Conservation (phyloP, 2,329 filamentous ascomycete species). For the Metarhizium anisopliae region DNA sequence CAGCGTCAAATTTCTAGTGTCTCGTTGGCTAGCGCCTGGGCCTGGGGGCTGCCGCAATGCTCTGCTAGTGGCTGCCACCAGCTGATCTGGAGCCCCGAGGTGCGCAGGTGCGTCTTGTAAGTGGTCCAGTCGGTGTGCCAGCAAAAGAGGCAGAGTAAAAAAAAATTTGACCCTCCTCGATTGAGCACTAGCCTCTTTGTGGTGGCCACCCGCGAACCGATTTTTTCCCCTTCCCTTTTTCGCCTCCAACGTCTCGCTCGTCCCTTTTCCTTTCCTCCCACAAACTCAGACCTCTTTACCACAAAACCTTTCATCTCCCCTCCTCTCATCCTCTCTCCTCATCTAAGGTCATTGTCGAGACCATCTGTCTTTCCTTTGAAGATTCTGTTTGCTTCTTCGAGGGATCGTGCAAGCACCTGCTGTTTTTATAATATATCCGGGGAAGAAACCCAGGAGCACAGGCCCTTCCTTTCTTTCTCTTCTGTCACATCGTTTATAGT, state of each 20-base stretch:
- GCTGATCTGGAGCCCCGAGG: not conserved
- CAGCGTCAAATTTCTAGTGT: not conserved
- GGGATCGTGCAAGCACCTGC: conserved; percentile 25
- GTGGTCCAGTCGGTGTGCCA: not conserved
- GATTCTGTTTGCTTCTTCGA: conserved; percentile 33
- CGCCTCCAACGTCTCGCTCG: conserved; percentile 17
- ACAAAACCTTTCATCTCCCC: conserved; percentile 21
- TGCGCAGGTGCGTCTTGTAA: not conserved
- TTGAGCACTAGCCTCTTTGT: conserved; percentile 22
- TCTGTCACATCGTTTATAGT: conserved; percentile 16
- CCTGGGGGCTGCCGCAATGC: conserved; percentile 1
- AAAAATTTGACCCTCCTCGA: conserved; percentile 10
- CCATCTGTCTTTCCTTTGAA: conserved; percentile 34
- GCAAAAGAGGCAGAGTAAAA: not conserved
- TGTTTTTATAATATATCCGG: conserved; percentile 23
- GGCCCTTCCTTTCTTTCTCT: conserved; percentile 24
- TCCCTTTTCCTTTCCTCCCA: conserved; percentile 23
- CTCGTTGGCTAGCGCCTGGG: not conserved
- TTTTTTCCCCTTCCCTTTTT: conserved; percentile 25
- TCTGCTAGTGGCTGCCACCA: conserved; percentile 3
- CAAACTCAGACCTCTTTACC: conserved; percentile 21
- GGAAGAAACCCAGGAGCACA: conserved; percentile 21
- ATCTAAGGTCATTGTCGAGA: conserved; percentile 22
- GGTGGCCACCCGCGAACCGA: conserved; percentile 21
- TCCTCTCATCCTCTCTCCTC: conserved; percentile 18